These are phyloP conservation scores for Cicer bijugum DNA, from an alignment of 306 rosid species.

Conservation along the genomic window DNA sequence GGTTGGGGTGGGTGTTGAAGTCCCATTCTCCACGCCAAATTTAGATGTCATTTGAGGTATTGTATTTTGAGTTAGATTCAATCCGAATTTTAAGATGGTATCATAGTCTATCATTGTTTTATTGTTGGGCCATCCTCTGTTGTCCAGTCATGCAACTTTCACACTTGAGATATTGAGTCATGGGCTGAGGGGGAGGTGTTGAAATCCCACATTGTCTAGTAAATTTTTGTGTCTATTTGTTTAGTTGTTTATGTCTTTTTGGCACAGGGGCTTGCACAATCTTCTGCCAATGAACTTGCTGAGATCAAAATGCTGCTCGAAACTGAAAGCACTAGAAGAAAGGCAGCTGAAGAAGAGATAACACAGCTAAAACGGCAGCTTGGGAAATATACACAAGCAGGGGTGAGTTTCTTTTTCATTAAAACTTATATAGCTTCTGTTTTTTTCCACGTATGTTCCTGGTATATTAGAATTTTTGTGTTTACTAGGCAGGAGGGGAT, in stretches of 20 bases:
- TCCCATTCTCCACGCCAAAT: background rate
- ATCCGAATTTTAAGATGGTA: background rate
- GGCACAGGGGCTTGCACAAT: slow-evolving; percentile 56
- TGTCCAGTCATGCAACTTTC: background rate
- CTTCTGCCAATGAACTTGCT: slow-evolving; percentile 58
- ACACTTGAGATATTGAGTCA: background rate
- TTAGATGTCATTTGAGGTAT: background rate
- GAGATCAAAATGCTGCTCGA: slow-evolving; percentile 70
- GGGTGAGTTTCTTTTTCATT: slow-evolving; percentile 53
- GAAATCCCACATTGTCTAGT: background rate
- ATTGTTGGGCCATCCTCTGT: background rate
- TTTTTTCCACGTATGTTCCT: slow-evolving; percentile 41
- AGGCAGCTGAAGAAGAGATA: slow-evolving; percentile 79
- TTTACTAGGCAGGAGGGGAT: slow-evolving; percentile 72
- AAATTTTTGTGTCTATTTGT: background rate
- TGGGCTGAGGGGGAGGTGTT: background rate
- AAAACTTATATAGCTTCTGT: slow-evolving; percentile 2
- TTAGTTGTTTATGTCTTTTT: slow-evolving; percentile 34
- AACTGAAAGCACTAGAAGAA: slow-evolving; percentile 65
- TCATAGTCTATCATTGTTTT: background rate
- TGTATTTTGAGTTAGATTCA: background rate
- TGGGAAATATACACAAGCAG: slow-evolving; percentile 51
- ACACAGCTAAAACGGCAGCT: slow-evolving; percentile 59
- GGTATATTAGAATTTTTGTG: slow-evolving; percentile 45
- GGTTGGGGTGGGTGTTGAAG: background rate